Base-by-base conservation (phyloP, 768 basidiomycete genomes). In the Lenzites betulinus region DNA sequence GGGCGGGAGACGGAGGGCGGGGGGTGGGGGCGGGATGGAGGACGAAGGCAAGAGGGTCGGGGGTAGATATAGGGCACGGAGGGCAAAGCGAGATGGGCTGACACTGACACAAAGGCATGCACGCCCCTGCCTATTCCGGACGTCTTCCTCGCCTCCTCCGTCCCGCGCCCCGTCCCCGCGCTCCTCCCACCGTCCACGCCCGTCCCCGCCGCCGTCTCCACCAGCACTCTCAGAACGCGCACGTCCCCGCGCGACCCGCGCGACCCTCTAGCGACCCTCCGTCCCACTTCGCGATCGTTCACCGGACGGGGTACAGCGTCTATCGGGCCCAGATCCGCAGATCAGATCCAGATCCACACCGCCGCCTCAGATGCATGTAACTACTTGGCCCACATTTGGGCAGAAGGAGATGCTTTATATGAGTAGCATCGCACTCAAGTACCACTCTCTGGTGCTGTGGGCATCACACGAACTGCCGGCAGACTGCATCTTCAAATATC, bases 51-150 rank as follows among this genome's bases (percentile, higher is more conserved):
- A 44, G 42, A 13, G 30, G 30, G 30, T 33, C 30, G 30, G 11
- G 30, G 4, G 30, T 11, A 47, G 48, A 55, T 62, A 61, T 64
- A 64, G 36, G 39, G 55, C 33, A n/a, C 60, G 44, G 44, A 51
- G 39, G 42, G 35, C 50, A 47, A 46, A 62, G 50, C 56, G 51
- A 54, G 62, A 46, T 52, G 55, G 61, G 49, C 30, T 51, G 62
- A 58, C 47, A 50, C 41, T 63, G 60, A 62, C 60, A 62, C 54
- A 62, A 53, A 54, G 47, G 28, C 59, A 53, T 28, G 42, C 33
- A 30, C 35, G 36, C 16, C 35, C 30, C 51, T 54, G 36, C 62
- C 62, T 51, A 22, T 49, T 59, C 47, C 57, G 62, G 62, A 28
- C 23, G 7, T 22, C 62, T 63, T 63, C 57, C 58, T 59, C 48